Base-by-base conservation (phyloP, 345 rosid genomes). In the Geranium rotundifolium region DNA sequence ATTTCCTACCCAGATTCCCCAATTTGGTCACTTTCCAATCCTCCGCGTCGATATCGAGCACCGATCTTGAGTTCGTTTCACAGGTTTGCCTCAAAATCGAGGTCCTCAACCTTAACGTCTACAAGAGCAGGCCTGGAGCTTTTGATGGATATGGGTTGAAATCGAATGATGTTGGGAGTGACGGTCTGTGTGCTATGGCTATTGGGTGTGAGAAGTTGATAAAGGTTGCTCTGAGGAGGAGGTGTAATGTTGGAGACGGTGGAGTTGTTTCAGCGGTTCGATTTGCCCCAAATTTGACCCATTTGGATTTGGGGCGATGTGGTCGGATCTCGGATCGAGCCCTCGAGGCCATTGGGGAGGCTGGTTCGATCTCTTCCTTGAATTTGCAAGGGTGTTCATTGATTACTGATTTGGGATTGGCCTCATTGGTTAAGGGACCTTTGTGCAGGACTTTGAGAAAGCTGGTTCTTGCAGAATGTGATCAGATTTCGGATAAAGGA, bases 1-100 rank as follows among this genome's bases (percentile, higher is more conserved):
- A 18, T 23, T 78, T 71, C 69, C 55, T 76, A n/a, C 75, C 77
- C 58, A 78, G 85, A 67, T 81, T 78, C 75, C 82, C 85, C 50
- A 81, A 73, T 57, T 30, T 81, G 37, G 19, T 59, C 31, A 17
- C 30, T 0, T 69, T 81, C 50, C 66, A 66, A 65, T 71, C 73
- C 5, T 19, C 59, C 0, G 31, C 17, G 46, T 66, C 60, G 0
- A 55, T 74, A 54, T 41, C 74, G 41, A 8, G 76, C 54, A 1
- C 75, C 69, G 71, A 78, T 18, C 74, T 76, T 37, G 64, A 70
- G 54, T 73, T 78, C 57, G 59, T 81, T 1, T 67, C 82, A 31
- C 52, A 39, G 52, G 67, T 73, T 5, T 81, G 85, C 41, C 76
- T 71, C 1, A 72, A 59, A 18, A 49, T 81, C 46, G 66, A 74